Conservation (phyloP, 192 early-diverging fungal species). For the Umbelopsis ramanniana region DNA sequence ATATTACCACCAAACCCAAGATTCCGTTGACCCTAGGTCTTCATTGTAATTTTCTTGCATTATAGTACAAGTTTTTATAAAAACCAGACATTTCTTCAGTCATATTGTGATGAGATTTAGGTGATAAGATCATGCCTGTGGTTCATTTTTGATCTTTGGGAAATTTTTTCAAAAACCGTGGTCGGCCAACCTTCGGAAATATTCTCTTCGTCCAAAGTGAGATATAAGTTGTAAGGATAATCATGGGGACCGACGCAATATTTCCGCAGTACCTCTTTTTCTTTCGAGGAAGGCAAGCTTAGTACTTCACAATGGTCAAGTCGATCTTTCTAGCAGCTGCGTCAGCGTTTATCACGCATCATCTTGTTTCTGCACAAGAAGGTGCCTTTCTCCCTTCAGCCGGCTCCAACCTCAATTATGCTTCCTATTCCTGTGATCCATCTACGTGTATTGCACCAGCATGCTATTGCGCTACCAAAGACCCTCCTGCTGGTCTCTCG, state of each 20-base stretch:
- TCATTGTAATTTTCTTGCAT: slow-evolving; percentile 14
- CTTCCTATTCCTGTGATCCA: slow-evolving; percentile 45
- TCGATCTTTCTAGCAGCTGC: background rate
- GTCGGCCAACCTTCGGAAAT: no score
- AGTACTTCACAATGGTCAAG: background rate
- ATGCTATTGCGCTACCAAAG: slow-evolving; percentile 53
- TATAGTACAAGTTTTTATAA: no score
- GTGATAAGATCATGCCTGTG: no score
- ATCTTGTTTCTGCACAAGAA: slow-evolving; percentile 34
- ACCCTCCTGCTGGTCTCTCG: slow-evolving; percentile 49
- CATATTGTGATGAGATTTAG: no score
- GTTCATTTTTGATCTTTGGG: no score
- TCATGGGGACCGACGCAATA: no score
- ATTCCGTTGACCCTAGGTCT: background rate
- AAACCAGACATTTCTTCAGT: no score
- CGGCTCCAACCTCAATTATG: background rate
- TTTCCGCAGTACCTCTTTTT: no score
- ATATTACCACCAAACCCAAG: background rate
- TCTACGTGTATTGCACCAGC: slow-evolving; percentile 47
- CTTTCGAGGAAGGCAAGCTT: no score
- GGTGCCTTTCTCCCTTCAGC: slow-evolving; percentile 14
- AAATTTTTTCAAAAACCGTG: no score
- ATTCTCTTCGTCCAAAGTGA: no score
- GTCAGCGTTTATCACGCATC: background rate
- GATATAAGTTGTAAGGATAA: no score